These are phyloP conservation scores for Wallacemonas sp. DNA, from an alignment of 208 protist species.

Conservation along the genomic window DNA sequence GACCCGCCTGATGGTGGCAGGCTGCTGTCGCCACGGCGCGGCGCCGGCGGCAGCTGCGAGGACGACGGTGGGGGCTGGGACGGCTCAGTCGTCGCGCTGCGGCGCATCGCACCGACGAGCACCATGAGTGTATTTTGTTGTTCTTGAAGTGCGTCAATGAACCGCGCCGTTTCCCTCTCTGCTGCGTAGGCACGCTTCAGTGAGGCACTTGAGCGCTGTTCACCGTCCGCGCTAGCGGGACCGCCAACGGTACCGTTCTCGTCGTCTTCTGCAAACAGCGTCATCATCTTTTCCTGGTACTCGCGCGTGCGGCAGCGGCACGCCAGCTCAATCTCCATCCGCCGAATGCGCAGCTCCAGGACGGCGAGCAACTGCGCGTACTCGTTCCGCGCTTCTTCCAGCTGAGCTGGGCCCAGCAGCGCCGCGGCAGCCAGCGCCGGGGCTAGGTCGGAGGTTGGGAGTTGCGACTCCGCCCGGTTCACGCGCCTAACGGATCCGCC, in stretches of 20 bases:
- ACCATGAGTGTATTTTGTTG: neutral
- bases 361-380: neutral
- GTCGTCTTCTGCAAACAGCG: neutral
- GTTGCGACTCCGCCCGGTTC: no score
- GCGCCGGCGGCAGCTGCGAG: no score
- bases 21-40: neutral
- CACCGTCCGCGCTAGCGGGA: no score
- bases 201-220: no score
- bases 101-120: neutral
- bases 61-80: no score
- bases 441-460: neutral
- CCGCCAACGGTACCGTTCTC: no score
- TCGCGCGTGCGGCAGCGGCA: neutral
- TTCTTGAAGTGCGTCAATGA: neutral
- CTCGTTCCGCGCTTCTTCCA: neutral
- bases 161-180: neutral
- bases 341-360: constrained; percentile 1
- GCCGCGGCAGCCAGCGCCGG: neutral
- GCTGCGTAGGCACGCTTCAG: neutral
- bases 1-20: neutral
- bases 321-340: neutral
- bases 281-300: neutral
- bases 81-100: no score
- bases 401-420: neutral
- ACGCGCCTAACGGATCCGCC: no score